Conservation (phyloP, 2,329 filamentous ascomycete genomes). For the Orbilia quercus region DNA sequence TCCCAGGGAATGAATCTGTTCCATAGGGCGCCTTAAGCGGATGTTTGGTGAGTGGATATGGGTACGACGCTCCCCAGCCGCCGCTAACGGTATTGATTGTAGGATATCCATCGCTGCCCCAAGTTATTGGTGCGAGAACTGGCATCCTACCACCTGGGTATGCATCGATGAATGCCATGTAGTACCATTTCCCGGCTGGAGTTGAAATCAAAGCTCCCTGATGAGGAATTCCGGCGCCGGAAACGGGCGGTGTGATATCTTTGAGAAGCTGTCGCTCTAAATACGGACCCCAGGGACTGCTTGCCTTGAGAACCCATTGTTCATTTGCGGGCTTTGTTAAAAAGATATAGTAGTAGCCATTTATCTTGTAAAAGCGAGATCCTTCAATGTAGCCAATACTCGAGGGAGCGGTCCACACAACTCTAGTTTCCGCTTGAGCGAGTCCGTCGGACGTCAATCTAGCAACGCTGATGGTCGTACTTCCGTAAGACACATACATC, state of each 20-base stretch:
- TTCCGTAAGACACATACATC: constrained; percentile 71
- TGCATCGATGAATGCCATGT: constrained; percentile 69
- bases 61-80: constrained; percentile 67
- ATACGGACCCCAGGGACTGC: constrained; percentile 69
- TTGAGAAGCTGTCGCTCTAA: constrained; percentile 65
- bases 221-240: constrained; percentile 66
- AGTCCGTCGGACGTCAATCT: constrained; percentile 68
- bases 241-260: constrained; percentile 64
- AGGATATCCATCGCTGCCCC: constrained; percentile 68
- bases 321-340: constrained; percentile 65
- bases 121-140: constrained; percentile 69
- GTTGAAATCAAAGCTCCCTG: constrained; percentile 71
- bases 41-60: constrained; percentile 61
- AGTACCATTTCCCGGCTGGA: constrained; percentile 69
- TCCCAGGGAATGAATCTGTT: constrained; percentile 66
- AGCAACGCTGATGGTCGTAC: constrained; percentile 66
- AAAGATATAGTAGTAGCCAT: constrained; percentile 70
- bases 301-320: constrained; percentile 68
- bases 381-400: constrained; percentile 66
- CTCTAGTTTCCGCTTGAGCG: constrained; percentile 64
- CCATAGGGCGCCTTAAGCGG: constrained; percentile 61
- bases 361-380: constrained; percentile 70
- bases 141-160: constrained; percentile 71
- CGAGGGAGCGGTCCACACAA: constrained; percentile 64
- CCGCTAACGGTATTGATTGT: constrained; percentile 64